Conservation (phyloP, 2,329 filamentous ascomycete genomes). For the Arthroderma uncinatum region DNA sequence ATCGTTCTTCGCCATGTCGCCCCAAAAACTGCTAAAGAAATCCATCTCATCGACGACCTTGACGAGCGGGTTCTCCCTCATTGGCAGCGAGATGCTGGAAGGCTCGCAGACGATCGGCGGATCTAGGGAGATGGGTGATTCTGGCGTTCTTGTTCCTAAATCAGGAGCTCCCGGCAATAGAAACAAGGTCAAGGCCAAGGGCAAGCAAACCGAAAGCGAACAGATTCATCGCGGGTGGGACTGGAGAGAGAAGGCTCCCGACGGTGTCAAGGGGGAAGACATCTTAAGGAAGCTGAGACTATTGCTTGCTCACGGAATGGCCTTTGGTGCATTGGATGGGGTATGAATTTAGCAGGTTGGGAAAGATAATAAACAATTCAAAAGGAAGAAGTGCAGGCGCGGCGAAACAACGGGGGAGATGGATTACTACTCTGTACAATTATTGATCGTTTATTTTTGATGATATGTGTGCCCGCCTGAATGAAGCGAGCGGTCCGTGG, state of each 20-base stretch:
- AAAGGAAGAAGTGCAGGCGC: neutral
- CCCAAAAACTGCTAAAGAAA: constrained; percentile 57
- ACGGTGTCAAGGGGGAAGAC: constrained; percentile 52
- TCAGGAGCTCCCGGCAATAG: constrained; percentile 5
- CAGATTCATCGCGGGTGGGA: constrained; percentile 56
- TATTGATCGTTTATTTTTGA: neutral
- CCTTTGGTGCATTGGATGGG: constrained; percentile 25
- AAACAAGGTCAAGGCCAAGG: constrained; percentile 11
- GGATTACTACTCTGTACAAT: neutral
- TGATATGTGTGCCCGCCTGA: neutral
- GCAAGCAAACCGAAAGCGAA: constrained; percentile 8
- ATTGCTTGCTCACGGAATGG: constrained; percentile 61
- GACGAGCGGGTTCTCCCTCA: constrained; percentile 54
- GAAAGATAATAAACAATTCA: neutral
- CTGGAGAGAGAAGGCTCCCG: constrained; percentile 52
- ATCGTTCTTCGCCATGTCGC: constrained; percentile 36
- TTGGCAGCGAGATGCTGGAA: constrained; percentile 61
- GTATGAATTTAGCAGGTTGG: neutral
- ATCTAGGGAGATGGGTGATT: constrained; percentile 23
- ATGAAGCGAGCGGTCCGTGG: neutral
- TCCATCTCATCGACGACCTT: constrained; percentile 45
- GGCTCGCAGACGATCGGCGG: constrained; percentile 21
- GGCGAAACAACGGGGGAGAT: neutral
- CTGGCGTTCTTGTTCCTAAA: constrained; percentile 38
- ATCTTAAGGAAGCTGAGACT: constrained; percentile 62